Evolutionary conservation across 305 asterid species (phyloP).

Genomic region (Solanum hybrid): DNA sequence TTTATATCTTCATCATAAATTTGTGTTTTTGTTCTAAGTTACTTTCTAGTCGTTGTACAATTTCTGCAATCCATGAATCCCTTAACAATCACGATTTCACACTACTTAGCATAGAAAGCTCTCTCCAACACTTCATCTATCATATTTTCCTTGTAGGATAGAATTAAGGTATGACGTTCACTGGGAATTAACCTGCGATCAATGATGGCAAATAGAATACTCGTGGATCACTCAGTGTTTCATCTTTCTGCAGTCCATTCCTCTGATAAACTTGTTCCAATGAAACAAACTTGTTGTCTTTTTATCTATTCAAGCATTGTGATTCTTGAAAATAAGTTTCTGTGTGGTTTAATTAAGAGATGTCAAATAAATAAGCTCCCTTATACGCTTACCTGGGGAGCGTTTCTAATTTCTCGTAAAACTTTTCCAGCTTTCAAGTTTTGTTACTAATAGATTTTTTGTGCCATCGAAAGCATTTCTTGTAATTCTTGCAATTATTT

Average conservation of each 20-base stretch:
- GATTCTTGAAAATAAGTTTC: neutral
- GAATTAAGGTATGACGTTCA: neutral
- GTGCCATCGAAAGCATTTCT: neutral
- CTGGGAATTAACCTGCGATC: neutral
- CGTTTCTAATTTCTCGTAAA: neutral
- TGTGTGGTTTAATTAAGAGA: neutral
- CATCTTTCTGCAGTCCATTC: neutral
- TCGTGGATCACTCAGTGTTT: neutral
- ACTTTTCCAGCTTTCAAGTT: neutral
- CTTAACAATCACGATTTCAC: neutral
- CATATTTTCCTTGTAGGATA: neutral
- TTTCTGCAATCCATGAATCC: neutral
- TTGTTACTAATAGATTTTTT: too few species aligned
- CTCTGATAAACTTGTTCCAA: neutral
- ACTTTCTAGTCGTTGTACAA: neutral
- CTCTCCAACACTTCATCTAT: neutral
- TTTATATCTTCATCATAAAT: neutral
- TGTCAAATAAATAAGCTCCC: neutral
- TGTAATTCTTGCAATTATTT: neutral
- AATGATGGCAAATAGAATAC: neutral
- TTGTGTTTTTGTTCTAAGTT: neutral
- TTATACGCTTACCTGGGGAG: neutral
- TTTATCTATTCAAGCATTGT: neutral
- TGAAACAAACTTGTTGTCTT: neutral
- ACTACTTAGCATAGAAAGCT: neutral